Base-by-base conservation (phyloP, 306 rosid species). In the Pterocarpus santalinus region DNA sequence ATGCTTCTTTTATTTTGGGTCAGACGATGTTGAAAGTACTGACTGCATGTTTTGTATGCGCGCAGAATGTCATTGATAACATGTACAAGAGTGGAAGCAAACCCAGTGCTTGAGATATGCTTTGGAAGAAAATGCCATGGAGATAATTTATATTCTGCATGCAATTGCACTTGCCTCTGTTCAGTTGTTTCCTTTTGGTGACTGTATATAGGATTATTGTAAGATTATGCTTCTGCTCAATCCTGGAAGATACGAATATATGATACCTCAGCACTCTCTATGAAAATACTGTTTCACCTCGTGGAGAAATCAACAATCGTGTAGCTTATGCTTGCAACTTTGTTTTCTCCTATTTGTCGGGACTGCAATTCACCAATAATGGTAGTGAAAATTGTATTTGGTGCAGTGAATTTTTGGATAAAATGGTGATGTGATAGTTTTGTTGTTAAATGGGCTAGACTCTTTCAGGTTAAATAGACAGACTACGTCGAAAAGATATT, bases 81-180 rank as follows among this genome's bases (percentile, higher is more conserved):
- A 85, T 95, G 97, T 95, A 95, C 91, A 91, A 89, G 88, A 83
- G 77, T 35, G 93, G 80, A 75, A 81, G 77, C 84, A 91, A 90
- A 82, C 88, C 86, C 67, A 28, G 52, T 16, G 86, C 90, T 3
- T 86, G 85, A 89, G 81, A 64, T 58, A 9, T 28, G 52, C 71
- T 65, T 71, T 69, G 8, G 80, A 76, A 84, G 83, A 43, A 53
- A 16, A 12, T 35, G 56, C n/a, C 73, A 13, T 33, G 81, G 55
- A 43, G 76, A 80, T 14, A 10, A 47, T 65, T 46, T 79, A 62
- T 53, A 47, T 77, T 83, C 58, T 62, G 38, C 62, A 61, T 65
- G 49, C 22, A 33, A n/a, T 78, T 58, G 63, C 52, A 38, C 76
- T 83, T 75, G 33, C 41, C 33, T 75, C 15, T 34, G 10, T 82